Base-by-base conservation (phyloP, 805 yeast species). In the Torulaspora microellipsoides region DNA sequence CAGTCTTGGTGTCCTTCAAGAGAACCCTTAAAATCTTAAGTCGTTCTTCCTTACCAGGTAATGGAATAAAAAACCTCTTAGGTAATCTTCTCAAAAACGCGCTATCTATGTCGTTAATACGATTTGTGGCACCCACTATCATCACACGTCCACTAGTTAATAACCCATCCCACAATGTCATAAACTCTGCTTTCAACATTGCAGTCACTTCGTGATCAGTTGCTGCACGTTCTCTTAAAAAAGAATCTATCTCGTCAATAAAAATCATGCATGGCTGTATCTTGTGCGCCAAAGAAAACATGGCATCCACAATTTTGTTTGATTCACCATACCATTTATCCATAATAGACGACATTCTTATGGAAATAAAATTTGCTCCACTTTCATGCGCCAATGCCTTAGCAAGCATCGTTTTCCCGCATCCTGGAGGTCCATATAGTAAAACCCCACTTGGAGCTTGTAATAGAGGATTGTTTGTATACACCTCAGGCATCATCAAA, bases 291-390 rank as follows among this genome's bases (percentile, higher is more conserved):
- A 91, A 72, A 7, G 96, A 82, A 62, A 91, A 91, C 29, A 91
- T 78, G 0, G 96, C 98, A 52, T 90, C 95, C 1, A 88, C 93
- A 38, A 90, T 80, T 68, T 93, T 93, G 65, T 93, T 91, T 25
- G 91, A 80, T 66, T 91, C 98, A 12, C 99, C 99, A 60, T 87
- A 91, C 95, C 96, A 91, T 66, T 91, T 91, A 67, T 93, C 96
- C 91, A 90, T 85, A 13, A 91, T 80, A 2, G 91, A 81, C 20
- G 96, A 88, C 95, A 91, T 85, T 63, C 95, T 76, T 40, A 91
- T 84, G 55, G 90, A 88, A 38, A 91, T 76, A 66, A 91, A 91
- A 54, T 83, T 88, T 0, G 98, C 98, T 1, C 87, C 88, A 52
- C 95, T 82, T 63, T 90, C 96, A 43, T 80, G 76, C 1, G 98